These are phyloP conservation scores for Venturia pyrina DNA, from an alignment of 2,329 filamentous ascomycete species.

Conservation along the genomic window DNA sequence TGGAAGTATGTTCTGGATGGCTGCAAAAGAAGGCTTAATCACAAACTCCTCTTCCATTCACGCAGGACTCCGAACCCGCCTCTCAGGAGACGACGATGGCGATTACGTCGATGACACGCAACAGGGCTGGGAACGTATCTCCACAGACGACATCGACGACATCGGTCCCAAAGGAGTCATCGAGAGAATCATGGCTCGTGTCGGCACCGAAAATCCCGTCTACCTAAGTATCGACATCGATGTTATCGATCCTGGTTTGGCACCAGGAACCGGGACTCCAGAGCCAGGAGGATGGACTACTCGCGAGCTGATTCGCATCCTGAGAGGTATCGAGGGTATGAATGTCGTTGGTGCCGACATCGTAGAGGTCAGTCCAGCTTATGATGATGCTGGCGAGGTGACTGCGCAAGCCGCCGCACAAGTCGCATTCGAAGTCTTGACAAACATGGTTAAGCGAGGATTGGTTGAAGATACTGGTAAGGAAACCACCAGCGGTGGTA, in stretches of 20 bases:
- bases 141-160: conserved; percentile 81
- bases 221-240: conserved; percentile 78
- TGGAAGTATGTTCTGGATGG: conserved; percentile 87
- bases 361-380: conserved; percentile 79
- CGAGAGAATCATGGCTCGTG: conserved; percentile 56
- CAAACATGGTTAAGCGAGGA: conserved; percentile 56
- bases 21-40: conserved; percentile 69
- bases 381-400: conserved; percentile 69
- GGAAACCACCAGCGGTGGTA: conserved; percentile 7
- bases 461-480: conserved; percentile 29
- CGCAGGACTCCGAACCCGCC: conserved; percentile 68
- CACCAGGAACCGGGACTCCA: conserved; percentile 76
- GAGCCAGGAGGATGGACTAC: conserved; percentile 90
- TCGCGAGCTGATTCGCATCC: conserved; percentile 71
- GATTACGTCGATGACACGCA: conserved; percentile 60
- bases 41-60: conserved; percentile 67
- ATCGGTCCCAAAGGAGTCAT: conserved; percentile 63
- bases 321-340: conserved; percentile 70
- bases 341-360: conserved; percentile 86
- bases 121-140: conserved; percentile 72
- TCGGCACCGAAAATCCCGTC: conserved; percentile 67
- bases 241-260: conserved; percentile 63
- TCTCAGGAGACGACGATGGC: conserved; percentile 55
- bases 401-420: conserved; percentile 77
- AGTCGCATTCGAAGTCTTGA: conserved; percentile 78